Percentiles rank a stretch among this genome's conserved stretches.
phyloP scores from a whole-genome alignment of 1,139 yeast genomes.

The Magnusiomyces tetraspermus region DNA sequence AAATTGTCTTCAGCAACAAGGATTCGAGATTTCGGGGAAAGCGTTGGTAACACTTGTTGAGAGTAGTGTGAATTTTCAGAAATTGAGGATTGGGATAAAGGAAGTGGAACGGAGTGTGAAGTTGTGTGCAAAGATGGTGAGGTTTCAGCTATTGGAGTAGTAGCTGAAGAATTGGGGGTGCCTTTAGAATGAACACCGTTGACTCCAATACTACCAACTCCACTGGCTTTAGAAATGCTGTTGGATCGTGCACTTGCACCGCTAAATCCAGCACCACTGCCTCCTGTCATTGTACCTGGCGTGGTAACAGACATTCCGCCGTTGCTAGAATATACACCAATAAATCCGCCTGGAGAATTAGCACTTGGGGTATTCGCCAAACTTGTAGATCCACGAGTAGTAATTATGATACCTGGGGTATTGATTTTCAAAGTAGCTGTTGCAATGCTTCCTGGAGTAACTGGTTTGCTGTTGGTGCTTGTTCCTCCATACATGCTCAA shows the following conservation, averaged over 20 bases:
- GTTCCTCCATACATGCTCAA: neutral
- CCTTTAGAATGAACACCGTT: too few species aligned
- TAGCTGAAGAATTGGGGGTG: neutral
- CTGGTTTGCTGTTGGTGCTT: neutral
- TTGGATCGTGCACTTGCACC: too few species aligned
- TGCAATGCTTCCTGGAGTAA: slow-evolving; percentile 3
- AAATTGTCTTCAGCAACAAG: slow-evolving; percentile 91
- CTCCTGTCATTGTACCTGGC: neutral
- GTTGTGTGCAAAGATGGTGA: too few species aligned
- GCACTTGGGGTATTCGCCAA: neutral
- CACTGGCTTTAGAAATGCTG: too few species aligned
- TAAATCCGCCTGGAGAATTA: neutral
- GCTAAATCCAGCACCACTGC: too few species aligned
- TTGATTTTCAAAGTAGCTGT: neutral
- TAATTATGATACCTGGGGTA: neutral
- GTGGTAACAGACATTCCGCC: neutral
- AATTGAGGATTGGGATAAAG: too few species aligned
- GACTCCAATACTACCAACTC: too few species aligned
- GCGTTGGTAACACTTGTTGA: neutral
- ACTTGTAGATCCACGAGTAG: neutral
- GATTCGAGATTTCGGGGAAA: slow-evolving; percentile 31
- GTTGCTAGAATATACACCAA: neutral
- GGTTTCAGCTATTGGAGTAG: too few species aligned
- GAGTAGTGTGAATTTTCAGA: too few species aligned
- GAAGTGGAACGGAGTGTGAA: too few species aligned